Conservation (phyloP, 805 yeast genomes). For the Schizosaccharomyces osmophilus region DNA sequence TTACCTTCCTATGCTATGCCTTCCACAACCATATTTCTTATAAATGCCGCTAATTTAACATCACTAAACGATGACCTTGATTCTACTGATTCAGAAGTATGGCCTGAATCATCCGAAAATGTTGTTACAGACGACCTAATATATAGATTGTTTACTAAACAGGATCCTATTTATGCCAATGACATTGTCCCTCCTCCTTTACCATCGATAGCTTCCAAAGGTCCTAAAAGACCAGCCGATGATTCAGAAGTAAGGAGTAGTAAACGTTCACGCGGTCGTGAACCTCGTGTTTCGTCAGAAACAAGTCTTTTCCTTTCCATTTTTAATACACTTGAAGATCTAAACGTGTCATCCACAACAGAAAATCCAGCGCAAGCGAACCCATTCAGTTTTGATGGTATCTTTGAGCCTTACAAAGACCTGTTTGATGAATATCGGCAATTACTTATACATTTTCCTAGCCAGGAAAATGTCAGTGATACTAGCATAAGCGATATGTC, state of each 20-base stretch:
- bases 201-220: background rate
- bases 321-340: background rate
- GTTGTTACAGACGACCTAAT: background rate
- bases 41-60: background rate
- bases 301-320: background rate
- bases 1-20: background rate
- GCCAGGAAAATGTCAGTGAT: background rate
- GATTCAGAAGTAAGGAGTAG: background rate
- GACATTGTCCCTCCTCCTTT: background rate
- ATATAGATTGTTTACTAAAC: no score
- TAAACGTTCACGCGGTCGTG: constrained; percentile 3
- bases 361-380: background rate
- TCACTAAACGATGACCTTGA: background rate
- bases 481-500: background rate
- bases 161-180: background rate
- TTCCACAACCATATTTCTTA: background rate
- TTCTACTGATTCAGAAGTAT: background rate
- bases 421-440: constrained; percentile 3
- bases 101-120: background rate
- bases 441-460: background rate
- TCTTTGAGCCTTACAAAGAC: background rate
- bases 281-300: background rate
- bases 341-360: no score
- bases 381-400: background rate
- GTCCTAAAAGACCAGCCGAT: background rate